Base-by-base conservation (phyloP, 1,284 basidiomycete species). In the Cerrena zonata region DNA sequence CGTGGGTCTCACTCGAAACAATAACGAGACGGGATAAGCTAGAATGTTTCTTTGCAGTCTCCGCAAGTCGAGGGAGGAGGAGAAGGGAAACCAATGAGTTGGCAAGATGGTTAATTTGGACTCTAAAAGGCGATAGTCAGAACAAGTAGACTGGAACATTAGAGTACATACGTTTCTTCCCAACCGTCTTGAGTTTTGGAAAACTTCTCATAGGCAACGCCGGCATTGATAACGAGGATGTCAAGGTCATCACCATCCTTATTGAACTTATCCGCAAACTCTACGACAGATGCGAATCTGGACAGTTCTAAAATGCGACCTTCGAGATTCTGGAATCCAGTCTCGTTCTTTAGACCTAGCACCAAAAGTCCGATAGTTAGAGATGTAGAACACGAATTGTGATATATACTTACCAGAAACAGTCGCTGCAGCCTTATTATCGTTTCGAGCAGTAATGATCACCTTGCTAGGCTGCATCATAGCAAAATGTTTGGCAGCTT, bases 201-300 rank as follows among this genome's bases (percentile, higher is more conserved):
- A 51, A 64, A 65, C 4, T 53, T 45, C 2, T 2, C 2, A 15
- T 30, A 23, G 1, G 47, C 38, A 11, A 68, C 41, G 0, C 56
- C 70, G 1, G 69, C 70, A 49, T 71, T 72, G 24, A 55, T 57
- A 5, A 70, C 56, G 10, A 70, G 54, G 19, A 70, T 61, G 47
- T 70, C 69, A 3, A 72, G 59, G 2, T 58, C 53, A 18, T 58
- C 58, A 7, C 53, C 54, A 4, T 68, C 65, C 13, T 56, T 55
- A 27, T 61, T 60, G 24, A 66, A 61, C 30, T 47, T 52, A 23
- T 64, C 58, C 4, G 62, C 66, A 45, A 70, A 71, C 4, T 54
- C 54, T 10, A 41, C 34, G 4, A 70, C 65, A 1, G 63, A 66
- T 1, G 51, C 47, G 44, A 69, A 69, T 26, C 50, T 53, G 1